phyloP scores from a whole-genome alignment of 169 alveolate species.

The Cryptosporidium ryanae region DNA sequence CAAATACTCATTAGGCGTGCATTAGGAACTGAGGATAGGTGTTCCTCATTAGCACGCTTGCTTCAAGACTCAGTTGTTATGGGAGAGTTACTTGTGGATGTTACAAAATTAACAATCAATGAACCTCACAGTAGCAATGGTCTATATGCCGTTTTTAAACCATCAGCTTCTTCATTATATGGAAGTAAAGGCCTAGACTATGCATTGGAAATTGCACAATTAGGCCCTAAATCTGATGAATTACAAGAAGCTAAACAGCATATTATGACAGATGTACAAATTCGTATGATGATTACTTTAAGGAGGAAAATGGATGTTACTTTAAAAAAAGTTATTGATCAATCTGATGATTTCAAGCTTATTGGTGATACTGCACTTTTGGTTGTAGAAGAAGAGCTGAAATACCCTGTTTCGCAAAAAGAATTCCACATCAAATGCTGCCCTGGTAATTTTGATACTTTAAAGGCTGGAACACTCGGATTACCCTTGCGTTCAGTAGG shows the following conservation, averaged over 20 bases:
- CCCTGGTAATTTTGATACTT: slow-evolving; percentile 72
- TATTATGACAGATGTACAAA: slow-evolving; percentile 60
- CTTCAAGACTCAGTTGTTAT: slow-evolving; percentile 71
- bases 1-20: slow-evolving; percentile 75
- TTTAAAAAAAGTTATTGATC: slow-evolving; percentile 66
- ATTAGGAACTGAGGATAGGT: slow-evolving; percentile 69
- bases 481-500: slow-evolving; percentile 69
- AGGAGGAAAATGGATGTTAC: slow-evolving; percentile 71
- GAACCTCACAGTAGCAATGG: slow-evolving; percentile 75
- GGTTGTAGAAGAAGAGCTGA: slow-evolving; percentile 68
- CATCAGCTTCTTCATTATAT: slow-evolving; percentile 67
- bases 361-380: slow-evolving; percentile 70
- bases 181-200: slow-evolving; percentile 72
- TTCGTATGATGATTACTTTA: slow-evolving; percentile 67
- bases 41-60: slow-evolving; percentile 64
- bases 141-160: slow-evolving; percentile 64
- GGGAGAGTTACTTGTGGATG: slow-evolving; percentile 72
- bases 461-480: slow-evolving; percentile 67
- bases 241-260: slow-evolving; percentile 74
- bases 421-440: slow-evolving; percentile 59
- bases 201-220: slow-evolving; percentile 68
- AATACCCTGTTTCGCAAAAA: slow-evolving; percentile 59
- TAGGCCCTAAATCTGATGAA: slow-evolving; percentile 71
- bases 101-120: slow-evolving; percentile 51
- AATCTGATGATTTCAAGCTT: slow-evolving; percentile 62